Percentiles rank a stretch among this genome's conserved stretches.
Evolutionary conservation across 2,329 filamentous ascomycete genomes (phyloP).

Genomic region (Dactylellina leptospora): DNA sequence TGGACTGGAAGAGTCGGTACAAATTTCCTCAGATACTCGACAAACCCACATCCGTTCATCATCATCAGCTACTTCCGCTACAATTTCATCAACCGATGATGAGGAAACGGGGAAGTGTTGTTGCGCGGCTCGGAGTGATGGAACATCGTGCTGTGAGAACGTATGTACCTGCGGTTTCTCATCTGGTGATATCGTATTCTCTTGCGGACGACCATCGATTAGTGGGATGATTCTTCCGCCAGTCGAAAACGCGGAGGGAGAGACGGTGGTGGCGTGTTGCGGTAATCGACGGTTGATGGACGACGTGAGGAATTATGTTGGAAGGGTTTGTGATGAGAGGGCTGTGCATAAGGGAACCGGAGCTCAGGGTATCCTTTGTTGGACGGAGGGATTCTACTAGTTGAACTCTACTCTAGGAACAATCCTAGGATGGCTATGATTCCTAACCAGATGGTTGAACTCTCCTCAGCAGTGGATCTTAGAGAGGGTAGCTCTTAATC

Average conservation of each 20-base stretch:
- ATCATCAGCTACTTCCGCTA: not conserved
- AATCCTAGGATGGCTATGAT: not conserved
- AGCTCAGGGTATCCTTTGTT: conserved; percentile 46
- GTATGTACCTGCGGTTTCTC: conserved; percentile 50
- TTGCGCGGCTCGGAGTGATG: conserved; percentile 9
- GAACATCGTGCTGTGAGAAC: conserved; percentile 38
- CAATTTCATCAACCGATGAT: conserved; percentile 6
- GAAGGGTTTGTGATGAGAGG: conserved; percentile 39
- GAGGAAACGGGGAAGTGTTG: conserved; percentile 11
- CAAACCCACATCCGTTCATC: conserved; percentile 20
- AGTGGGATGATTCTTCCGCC: conserved; percentile 32
- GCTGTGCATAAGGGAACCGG: conserved; percentile 50
- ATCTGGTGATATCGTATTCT: conserved; percentile 36
- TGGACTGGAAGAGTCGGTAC: not conserved
- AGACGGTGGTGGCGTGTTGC: conserved; percentile 43
- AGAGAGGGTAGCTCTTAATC: no score
- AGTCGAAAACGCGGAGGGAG: conserved; percentile 31
- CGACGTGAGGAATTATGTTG: conserved; percentile 43
- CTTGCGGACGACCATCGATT: conserved; percentile 35
- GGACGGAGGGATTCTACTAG: conserved; percentile 49
- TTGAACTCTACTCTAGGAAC: not conserved
- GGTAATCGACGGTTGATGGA: conserved; percentile 46
- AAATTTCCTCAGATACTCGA: not conserved
- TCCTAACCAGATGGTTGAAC: not conserved
- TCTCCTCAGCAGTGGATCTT: no score